Percentiles rank a stretch among this genome's conserved stretches.
Evolutionary conservation across 371 early-diverging fungal genomes (phyloP).

Genomic region (Apophysomyces variabilis): DNA sequence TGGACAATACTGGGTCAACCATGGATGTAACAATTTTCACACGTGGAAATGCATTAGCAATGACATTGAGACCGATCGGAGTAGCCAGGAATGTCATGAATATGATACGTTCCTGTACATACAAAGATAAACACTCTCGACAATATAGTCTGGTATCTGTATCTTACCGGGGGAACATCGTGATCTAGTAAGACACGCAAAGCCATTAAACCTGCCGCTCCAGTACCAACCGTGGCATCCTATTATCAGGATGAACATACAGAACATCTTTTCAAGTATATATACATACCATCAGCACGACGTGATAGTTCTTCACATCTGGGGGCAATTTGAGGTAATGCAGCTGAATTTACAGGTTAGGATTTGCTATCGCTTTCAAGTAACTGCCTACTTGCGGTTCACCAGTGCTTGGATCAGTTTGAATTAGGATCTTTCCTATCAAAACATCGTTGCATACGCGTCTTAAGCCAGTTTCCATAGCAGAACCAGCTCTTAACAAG

Average conservation of each 20-base stretch:
- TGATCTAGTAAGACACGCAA: conserved; percentile 90
- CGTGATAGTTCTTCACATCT: conserved; percentile 60
- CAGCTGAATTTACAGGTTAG: conserved; percentile 40
- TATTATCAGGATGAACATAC: conserved; percentile 27
- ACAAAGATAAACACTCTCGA: not conserved
- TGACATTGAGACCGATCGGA: conserved; percentile 73
- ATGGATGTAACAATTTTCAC: conserved; percentile 82
- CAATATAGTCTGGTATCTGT: conserved; percentile 6
- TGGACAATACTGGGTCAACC: conserved; percentile 69
- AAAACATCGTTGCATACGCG: conserved; percentile 78
- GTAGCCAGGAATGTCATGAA: conserved; percentile 83
- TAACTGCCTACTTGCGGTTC: conserved; percentile 67
- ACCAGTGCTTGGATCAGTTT: conserved; percentile 78
- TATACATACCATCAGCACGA: conserved; percentile 61
- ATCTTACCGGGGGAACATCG: conserved; percentile 71
- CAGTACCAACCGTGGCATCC: conserved; percentile 84
- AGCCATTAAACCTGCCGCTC: conserved; percentile 94
- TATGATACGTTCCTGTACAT: conserved; percentile 70
- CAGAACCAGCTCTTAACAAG: conserved; percentile 85
- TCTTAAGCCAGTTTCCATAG: conserved; percentile 88
- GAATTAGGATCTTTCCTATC: conserved; percentile 90
- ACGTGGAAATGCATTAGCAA: conserved; percentile 82
- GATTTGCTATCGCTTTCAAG: too few species aligned
- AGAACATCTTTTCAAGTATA: not conserved
- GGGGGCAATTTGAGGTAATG: conserved; percentile 80